A percentile compares a stretch with the other conserved stretches of the same genome.
Conservation (phyloP, 805 yeast genomes). For the Millerozyma acaciae region DNA sequence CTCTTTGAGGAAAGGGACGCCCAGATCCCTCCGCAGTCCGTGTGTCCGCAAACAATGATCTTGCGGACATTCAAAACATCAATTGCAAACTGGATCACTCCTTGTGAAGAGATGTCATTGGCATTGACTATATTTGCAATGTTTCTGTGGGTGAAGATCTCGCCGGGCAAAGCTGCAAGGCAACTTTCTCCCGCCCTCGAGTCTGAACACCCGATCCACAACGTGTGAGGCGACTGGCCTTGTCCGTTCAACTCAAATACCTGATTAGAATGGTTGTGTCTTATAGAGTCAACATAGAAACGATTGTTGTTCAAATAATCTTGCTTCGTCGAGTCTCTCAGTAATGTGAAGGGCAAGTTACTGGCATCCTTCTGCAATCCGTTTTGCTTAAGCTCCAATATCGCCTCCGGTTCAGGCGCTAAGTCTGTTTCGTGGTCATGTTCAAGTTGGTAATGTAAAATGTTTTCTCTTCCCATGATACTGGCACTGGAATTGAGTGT, state of each 20-base stretch:
- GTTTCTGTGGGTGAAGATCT: constrained; percentile 82
- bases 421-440: constrained; percentile 38
- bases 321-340: constrained; percentile 43
- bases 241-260: constrained; percentile 62
- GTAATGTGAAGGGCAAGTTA: constrained; percentile 40
- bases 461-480: constrained; percentile 41
- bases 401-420: constrained; percentile 3
- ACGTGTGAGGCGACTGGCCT: constrained; percentile 90
- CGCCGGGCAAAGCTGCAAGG: constrained; percentile 81
- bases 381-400: constrained; percentile 4
- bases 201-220: constrained; percentile 94
- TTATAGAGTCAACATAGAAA: constrained; percentile 43
- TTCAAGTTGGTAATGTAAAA: constrained; percentile 36
- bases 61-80: constrained; percentile 77
- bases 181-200: constrained; percentile 83
- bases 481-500: no score
- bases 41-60: constrained; percentile 87
- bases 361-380: background rate
- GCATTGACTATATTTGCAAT: constrained; percentile 76
- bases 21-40: constrained; percentile 92
- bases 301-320: constrained; percentile 50
- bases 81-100: constrained; percentile 84
- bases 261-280: constrained; percentile 46
- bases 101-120: constrained; percentile 67
- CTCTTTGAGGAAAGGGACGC: constrained; percentile 65